Conservation (phyloP, 352 stramenopile genomes). For the Pythium aphanidermatum region DNA sequence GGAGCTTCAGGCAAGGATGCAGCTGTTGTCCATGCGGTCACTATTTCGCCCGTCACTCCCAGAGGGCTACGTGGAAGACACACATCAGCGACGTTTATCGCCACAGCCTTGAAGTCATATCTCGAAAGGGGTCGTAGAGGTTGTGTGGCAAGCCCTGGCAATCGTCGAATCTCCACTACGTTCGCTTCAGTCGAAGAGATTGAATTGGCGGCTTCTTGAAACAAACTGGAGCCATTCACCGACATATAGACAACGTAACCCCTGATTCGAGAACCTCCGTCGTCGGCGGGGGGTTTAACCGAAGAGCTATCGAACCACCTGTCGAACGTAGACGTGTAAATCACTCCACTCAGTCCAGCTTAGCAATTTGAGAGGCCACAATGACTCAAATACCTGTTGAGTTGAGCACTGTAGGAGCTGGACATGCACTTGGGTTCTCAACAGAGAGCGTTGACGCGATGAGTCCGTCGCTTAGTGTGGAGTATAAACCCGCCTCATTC, state of each 20-base stretch:
- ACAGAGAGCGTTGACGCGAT: slow-evolving; percentile 14
- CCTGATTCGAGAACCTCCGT: slow-evolving; percentile 34
- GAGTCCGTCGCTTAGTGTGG: slow-evolving; percentile 16
- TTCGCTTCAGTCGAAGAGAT: slow-evolving; percentile 20
- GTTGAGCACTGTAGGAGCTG: slow-evolving; percentile 29
- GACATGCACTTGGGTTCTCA: slow-evolving; percentile 32
- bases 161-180: slow-evolving; percentile 28
- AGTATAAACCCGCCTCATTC: slow-evolving; percentile 18
- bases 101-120: slow-evolving; percentile 52
- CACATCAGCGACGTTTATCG: slow-evolving; percentile 38
- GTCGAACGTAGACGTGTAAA: too few relatives aligned
- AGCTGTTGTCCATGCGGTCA: slow-evolving; percentile 20
- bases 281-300: slow-evolving; percentile 34
- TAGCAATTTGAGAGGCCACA: not conserved
- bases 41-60: not conserved
- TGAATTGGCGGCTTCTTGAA: slow-evolving; percentile 28
- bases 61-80: slow-evolving; percentile 24
- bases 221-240: slow-evolving; percentile 21
- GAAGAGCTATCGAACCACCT: slow-evolving; percentile 41
- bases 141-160: slow-evolving; percentile 15
- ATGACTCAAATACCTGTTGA: slow-evolving; percentile 26
- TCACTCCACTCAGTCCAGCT: too few relatives aligned
- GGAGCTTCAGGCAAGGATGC: slow-evolving; percentile 32
- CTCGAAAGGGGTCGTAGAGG: slow-evolving; percentile 25
- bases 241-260: slow-evolving; percentile 57